Conservation (phyloP, 2,329 filamentous ascomycete species). For the Apiospora kogelbergensis region DNA sequence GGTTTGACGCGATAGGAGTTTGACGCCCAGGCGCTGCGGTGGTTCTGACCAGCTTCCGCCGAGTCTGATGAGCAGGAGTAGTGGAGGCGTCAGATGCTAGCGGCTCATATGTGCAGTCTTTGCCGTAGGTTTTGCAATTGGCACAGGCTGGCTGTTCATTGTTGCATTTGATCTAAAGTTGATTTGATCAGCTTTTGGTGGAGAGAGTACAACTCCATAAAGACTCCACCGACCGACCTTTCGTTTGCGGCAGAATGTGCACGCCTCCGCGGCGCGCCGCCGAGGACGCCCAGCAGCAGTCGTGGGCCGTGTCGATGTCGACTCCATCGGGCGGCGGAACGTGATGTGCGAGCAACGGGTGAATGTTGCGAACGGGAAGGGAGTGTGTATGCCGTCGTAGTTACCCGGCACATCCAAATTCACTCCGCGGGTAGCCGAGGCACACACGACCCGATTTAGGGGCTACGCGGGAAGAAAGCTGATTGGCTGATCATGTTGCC, state of each 20-base stretch:
- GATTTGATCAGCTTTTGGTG: background rate
- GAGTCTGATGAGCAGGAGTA: background rate
- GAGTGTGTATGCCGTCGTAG: background rate
- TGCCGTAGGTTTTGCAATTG: slow-evolving; percentile 45
- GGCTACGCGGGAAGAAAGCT: background rate
- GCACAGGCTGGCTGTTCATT: slow-evolving; percentile 43
- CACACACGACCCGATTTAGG: background rate
- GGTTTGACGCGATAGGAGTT: background rate
- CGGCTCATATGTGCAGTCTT: slow-evolving; percentile 42
- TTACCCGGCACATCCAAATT: background rate
- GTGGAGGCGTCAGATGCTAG: slow-evolving; percentile 18
- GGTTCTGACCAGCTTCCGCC: slow-evolving; percentile 8
- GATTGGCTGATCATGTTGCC: background rate
- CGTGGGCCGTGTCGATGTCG: background rate
- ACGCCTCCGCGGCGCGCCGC: slow-evolving; percentile 28
- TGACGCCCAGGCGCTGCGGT: slow-evolving; percentile 18
- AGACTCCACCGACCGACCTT: slow-evolving; percentile 26
- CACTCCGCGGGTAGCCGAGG: background rate
- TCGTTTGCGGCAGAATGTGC: slow-evolving; percentile 30
- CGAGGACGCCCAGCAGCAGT: background rate
- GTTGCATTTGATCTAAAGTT: slow-evolving; percentile 48
- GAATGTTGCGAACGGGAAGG: background rate
- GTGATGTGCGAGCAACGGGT: background rate
- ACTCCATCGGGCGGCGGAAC: background rate
- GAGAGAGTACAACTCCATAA: background rate